Base-by-base conservation (phyloP, 2,329 filamentous ascomycete species). In the Dryadomyces sulphureus region DNA sequence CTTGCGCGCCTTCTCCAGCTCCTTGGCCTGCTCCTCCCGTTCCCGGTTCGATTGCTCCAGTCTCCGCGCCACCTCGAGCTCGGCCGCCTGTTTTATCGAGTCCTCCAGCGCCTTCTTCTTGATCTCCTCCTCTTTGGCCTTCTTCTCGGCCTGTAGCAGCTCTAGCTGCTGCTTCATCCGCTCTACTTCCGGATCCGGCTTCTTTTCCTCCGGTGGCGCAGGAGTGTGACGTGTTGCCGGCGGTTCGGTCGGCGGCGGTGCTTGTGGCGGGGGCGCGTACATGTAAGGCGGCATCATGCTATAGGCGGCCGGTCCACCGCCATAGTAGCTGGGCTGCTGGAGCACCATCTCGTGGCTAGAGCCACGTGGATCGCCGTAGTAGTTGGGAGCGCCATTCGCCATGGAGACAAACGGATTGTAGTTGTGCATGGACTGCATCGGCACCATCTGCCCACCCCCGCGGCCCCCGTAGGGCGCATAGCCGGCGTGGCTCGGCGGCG, bases 161-260 rank as follows among this genome's bases (percentile, higher is more conserved):
- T 69, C 66, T 16, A 84, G 60, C 53, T 81, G 71, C 50, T 75
- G 69, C 50, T 80, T 71, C 47, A 81, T 69, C n/a, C 66, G 66
- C 50, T 81, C 65, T 54, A 77, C 77, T 47, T 81, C 73, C 2
- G 72, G 68, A 45, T 81, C 55, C 14, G 62, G 61, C 48, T 65
- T 64, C 54, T 65, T 61, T 27, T 57, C 54, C 9, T 51, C 46
- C 0, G 56, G 54, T 6, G 63, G 62, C 1, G 64, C 61, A 2
- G 67, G 65, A 5, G 69, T 67, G 5, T 63, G 57, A 14, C 39
- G 48, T 19, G 52, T 56, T 14, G 55, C 62, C 1, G 63, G 61
- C 16, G 59, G 55, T 47, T 70, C 67, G 4, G 68, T 68, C 0
- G 63, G 60, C 0, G 69, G 65, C 5, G 66, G 62, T 0, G 62